These are phyloP conservation scores for Fagus sylvatica DNA, from an alignment of 306 rosid species.

Conservation along the genomic window DNA sequence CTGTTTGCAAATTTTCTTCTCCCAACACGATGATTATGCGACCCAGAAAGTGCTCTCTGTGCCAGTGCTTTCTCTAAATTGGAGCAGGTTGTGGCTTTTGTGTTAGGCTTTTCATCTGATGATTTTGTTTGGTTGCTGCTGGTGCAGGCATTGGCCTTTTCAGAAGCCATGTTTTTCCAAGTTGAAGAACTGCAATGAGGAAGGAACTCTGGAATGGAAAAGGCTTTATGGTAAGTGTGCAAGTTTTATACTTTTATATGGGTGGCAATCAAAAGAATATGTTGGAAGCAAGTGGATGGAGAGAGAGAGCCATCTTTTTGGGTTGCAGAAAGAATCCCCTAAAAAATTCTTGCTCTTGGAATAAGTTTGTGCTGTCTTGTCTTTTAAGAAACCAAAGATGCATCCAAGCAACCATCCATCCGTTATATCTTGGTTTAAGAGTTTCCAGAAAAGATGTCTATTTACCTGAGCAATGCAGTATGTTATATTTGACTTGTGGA, in stretches of 20 bases:
- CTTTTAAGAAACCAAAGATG: constrained; percentile 33
- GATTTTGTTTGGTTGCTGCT: constrained; percentile 40
- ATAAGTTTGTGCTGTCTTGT: constrained; percentile 45
- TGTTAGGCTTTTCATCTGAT: constrained; percentile 31
- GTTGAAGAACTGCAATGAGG: not conserved
- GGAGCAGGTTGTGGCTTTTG: constrained; percentile 34
- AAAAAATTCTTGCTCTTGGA: constrained; percentile 46
- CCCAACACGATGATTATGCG: constrained; percentile 44
- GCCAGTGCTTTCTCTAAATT: constrained; percentile 61
- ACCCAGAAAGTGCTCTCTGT: constrained; percentile 59
- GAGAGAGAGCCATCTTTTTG: constrained; percentile 36
- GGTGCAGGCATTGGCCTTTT: constrained; percentile 31
- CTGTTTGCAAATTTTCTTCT: constrained; percentile 37
- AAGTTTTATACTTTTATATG: constrained; percentile 26
- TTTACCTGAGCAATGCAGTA: not conserved
- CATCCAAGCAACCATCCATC: constrained; percentile 11
- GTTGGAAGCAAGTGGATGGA: constrained; percentile 40
- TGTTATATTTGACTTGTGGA: not conserved
- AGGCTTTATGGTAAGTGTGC: constrained; percentile 6
- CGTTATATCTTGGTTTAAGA: constrained; percentile 1
- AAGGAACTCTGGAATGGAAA: constrained; percentile 18
- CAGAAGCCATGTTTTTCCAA: constrained; percentile 51
- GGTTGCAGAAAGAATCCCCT: constrained; percentile 48
- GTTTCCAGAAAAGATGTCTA: not conserved
- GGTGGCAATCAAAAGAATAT: constrained; percentile 32